Conservation (phyloP, 1,139 yeast genomes). For the Meyerozyma sp. region DNA sequence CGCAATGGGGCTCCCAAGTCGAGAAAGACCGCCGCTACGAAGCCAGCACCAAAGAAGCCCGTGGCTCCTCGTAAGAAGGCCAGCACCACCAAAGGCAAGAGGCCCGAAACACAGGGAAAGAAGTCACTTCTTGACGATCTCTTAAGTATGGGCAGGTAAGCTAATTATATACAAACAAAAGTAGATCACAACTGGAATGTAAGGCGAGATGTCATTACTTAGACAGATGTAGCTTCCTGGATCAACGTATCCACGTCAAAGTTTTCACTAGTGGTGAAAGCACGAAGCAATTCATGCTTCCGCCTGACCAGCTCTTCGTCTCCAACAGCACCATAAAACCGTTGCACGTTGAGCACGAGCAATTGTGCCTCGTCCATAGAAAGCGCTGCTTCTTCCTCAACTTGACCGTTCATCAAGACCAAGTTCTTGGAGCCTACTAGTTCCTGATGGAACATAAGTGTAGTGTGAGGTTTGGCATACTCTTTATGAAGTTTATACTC, state of each 20-base stretch:
- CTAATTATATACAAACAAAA: not conserved
- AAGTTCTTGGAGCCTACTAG: conserved; percentile 55
- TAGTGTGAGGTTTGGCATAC: conserved; percentile 92
- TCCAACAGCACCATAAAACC: conserved; percentile 68
- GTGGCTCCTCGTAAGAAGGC: not conserved
- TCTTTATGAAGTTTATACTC: conserved; percentile 90
- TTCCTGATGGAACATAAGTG: conserved; percentile 83
- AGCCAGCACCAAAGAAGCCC: not conserved
- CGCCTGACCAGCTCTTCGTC: conserved; percentile 37
- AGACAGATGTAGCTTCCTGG: conserved; percentile 68
- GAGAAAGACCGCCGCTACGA: conserved; percentile 1
- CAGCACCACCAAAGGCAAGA: conserved; percentile 1
- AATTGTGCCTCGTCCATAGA: conserved; percentile 72
- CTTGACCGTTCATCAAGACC: conserved; percentile 83
- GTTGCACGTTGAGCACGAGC: conserved; percentile 71
- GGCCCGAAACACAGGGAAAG: not conserved
- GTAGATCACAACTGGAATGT: not conserved
- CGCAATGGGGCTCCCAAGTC: not conserved
- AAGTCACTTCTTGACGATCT: conserved; percentile 11
- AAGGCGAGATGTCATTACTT: too few species aligned
- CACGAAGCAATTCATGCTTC: conserved; percentile 53
- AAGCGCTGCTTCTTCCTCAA: conserved; percentile 66
- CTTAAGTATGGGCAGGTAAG: conserved; percentile 9
- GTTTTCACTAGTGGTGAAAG: conserved; percentile 65
- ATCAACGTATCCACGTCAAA: conserved; percentile 68